phyloP scores from a whole-genome alignment of 805 yeast species.

The Candida pseudoglaebosa region DNA sequence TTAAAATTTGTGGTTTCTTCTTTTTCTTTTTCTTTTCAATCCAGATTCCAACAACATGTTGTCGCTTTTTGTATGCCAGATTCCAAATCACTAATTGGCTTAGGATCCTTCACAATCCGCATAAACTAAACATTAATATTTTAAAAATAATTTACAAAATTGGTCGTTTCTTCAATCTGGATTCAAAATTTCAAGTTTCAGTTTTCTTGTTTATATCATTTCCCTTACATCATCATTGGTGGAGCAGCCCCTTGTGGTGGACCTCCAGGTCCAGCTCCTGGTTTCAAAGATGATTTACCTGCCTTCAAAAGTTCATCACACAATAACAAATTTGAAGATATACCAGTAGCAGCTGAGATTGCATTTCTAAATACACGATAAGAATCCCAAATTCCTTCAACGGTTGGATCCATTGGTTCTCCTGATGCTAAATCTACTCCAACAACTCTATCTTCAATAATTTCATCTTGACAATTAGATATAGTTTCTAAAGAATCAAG shows the following conservation, averaged over 20 bases:
- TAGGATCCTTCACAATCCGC: no score
- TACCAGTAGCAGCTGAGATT: conserved; percentile 86
- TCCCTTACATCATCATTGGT: conserved; percentile 9
- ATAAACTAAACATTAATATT: no score
- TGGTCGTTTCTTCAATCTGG: no score
- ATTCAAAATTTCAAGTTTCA: no score
- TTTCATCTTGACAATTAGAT: conserved; percentile 85
- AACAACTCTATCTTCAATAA: conserved; percentile 72
- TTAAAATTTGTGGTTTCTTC: no score
- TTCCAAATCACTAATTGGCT: no score
- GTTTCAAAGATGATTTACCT: conserved; percentile 87
- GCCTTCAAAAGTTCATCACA: conserved; percentile 98
- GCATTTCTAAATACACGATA: conserved; percentile 93
- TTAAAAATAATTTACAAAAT: no score
- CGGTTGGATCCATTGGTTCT: conserved; percentile 91
- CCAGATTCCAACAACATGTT: no score
- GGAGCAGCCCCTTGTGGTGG: conserved; percentile 17
- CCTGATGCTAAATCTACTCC: conserved; percentile 91
- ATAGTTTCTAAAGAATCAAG: conserved; percentile 88
- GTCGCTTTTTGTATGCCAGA: no score
- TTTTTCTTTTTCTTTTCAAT: no score
- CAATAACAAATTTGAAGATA: conserved; percentile 83
- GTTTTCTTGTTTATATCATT: no score
- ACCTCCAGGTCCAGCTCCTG: conserved; percentile 23
- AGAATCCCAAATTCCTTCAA: conserved; percentile 96